phyloP scores from a whole-genome alignment of 2,329 filamentous ascomycete species.

The Cordyceps militaris region DNA sequence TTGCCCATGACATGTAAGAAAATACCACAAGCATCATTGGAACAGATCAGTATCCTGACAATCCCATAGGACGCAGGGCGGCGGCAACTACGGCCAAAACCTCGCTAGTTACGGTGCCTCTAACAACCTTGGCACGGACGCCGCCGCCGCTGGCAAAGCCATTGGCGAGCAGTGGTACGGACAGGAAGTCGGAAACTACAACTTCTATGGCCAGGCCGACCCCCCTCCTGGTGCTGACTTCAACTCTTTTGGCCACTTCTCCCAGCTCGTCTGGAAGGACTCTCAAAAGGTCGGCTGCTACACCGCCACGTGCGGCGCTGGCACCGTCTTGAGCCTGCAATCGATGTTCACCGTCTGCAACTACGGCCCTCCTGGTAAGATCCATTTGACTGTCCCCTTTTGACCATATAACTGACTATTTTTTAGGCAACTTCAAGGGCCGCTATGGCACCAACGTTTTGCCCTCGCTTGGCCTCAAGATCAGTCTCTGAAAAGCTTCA shows the following conservation, averaged over 20 bases:
- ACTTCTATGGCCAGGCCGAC: constrained; percentile 51
- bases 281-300: constrained; percentile 43
- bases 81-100: constrained; percentile 77
- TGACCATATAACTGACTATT: constrained; percentile 15
- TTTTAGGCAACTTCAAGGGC: constrained; percentile 45
- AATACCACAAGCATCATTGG: not conserved
- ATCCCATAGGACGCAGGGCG: constrained; percentile 41
- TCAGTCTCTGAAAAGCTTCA: constrained; percentile 14
- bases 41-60: constrained; percentile 25
- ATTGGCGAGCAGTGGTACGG: constrained; percentile 89
- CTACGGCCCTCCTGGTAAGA: constrained; percentile 67
- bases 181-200: constrained; percentile 61
- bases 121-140: constrained; percentile 26
- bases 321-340: constrained; percentile 39
- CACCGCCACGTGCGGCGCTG: constrained; percentile 59
- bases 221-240: constrained; percentile 56
- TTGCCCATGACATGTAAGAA: constrained; percentile 69
- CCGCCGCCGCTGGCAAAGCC: constrained; percentile 53
- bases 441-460: constrained; percentile 44
- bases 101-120: constrained; percentile 58
- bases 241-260: constrained; percentile 53
- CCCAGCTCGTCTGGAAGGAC: constrained; percentile 36
- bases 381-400: not conserved
- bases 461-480: constrained; percentile 25
- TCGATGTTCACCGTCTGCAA: constrained; percentile 84